Evolutionary conservation across 441 rosid species (phyloP), one percentile per base, ranked within the genome.

Genomic region (Sinapis alba): DNA sequence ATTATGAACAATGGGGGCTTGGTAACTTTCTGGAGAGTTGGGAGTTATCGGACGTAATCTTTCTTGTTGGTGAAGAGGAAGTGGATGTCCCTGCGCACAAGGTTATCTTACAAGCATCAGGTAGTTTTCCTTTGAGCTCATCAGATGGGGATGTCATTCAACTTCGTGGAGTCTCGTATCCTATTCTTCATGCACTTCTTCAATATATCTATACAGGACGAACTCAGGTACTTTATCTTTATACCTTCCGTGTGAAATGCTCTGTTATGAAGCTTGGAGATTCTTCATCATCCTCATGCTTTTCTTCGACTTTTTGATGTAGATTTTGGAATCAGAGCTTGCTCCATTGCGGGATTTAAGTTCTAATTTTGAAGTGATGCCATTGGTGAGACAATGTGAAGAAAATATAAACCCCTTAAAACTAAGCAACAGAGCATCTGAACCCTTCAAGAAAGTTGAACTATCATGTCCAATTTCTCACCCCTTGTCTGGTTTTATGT

Each of bases 81-180:
- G 86, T 84, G 73, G 82, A 41, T 75, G 87, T 92, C 36, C 99
- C 98, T 51, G 96, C 94, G 61, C 99, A 96, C 78, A 88, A 88
- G 86, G 86, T 88, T 84, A 86, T 96, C 74, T 81, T 96, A 88
- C 90, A 89, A 78, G 90, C 91, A 16, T 89, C 89, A 6, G 98
- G 99, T 43, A 87, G 73, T 79, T 94, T 92, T 75, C 87, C 74
- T 71, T 65, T 79, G 75, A 83, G 88, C 70, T 83, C 79, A 16
- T 81, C 84, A 16, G 76, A 71, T 67, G 79, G 85, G 51, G 83
- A 81, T 84, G 84, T 85, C 62, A 64, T 94, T 74, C 83, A 68
- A 70, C 82, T 90, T 45, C 86, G 23, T 77, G 86, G 81, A 36
- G 88, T 83, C 28, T 19, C 84, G 19, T 93, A 92, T 75, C 82